Conservation (phyloP, 805 yeast species). For the Debaryomyces maramus region DNA sequence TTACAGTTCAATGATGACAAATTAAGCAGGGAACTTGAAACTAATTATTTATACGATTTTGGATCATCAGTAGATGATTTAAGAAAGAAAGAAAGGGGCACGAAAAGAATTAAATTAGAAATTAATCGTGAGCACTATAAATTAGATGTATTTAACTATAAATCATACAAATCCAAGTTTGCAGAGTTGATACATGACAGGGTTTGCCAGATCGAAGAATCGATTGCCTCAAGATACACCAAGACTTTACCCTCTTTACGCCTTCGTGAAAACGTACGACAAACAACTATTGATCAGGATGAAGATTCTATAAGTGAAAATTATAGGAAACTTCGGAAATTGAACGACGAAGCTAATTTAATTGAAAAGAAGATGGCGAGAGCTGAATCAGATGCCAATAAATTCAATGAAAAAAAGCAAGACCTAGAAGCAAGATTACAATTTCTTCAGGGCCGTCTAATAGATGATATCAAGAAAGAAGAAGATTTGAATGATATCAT, state of each 20-base stretch:
- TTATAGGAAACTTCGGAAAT: conserved; percentile 30
- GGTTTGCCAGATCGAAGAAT: conserved; percentile 19
- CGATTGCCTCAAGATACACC: conserved; percentile 13
- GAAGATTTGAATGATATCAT: conserved; percentile 1
- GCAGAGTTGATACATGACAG: conserved; percentile 27
- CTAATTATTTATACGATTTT: conserved; percentile 12
- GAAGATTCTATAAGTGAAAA: conserved; percentile 34
- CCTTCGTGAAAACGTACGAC: conserved; percentile 29
- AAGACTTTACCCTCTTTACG: conserved; percentile 23
- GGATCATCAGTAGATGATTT: conserved; percentile 4
- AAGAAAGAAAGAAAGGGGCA: conserved; percentile 1
- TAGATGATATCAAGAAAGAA: neutral
- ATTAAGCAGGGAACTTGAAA: conserved; percentile 20
- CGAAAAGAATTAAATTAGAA: neutral
- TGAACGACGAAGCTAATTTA: conserved; percentile 35
- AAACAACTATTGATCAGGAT: conserved; percentile 30
- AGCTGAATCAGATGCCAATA: conserved; percentile 30
- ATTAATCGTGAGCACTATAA: conserved; percentile 7
- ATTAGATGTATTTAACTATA: conserved; percentile 22
- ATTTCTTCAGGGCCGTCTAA: conserved; percentile 8
- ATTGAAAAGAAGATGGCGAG: conserved; percentile 33
- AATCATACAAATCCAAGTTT: conserved; percentile 26
- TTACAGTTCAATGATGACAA: conserved; percentile 23
- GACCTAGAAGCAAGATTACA: conserved; percentile 15
- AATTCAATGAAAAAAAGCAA: conserved; percentile 15